phyloP scores from a whole-genome alignment of 805 yeast species.

The Kazachstania taianensis region DNA sequence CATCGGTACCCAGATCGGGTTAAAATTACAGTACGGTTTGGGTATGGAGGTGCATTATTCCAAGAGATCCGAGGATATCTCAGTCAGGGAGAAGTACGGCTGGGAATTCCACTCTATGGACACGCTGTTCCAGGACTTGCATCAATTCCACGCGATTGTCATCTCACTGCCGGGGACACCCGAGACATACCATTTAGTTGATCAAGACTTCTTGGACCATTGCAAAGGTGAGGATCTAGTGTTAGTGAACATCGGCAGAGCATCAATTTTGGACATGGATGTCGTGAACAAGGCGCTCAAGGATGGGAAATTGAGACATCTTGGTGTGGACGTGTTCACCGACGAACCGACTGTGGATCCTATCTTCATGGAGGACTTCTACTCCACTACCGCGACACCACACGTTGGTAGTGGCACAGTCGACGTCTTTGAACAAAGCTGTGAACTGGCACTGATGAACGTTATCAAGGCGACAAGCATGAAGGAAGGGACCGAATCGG shows the following conservation, averaged over 20 bases:
- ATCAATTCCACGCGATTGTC: slow-evolving; percentile 41
- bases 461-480: slow-evolving; percentile 9
- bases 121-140: slow-evolving; percentile 18
- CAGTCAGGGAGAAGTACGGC: slow-evolving; percentile 19
- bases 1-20: slow-evolving; percentile 47
- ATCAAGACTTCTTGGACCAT: slow-evolving; percentile 31
- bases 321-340: slow-evolving; percentile 54
- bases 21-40: slow-evolving; percentile 35
- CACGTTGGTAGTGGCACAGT: slow-evolving; percentile 52
- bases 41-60: slow-evolving; percentile 53
- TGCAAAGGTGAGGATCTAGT: slow-evolving; percentile 16
- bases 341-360: slow-evolving; percentile 38
- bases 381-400: slow-evolving; percentile 42
- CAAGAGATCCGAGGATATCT: slow-evolving; percentile 32
- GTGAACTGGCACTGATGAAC: slow-evolving; percentile 25
- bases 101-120: slow-evolving; percentile 31
- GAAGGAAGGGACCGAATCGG: no score
- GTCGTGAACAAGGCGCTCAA: slow-evolving; percentile 37
- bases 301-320: slow-evolving; percentile 39
- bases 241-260: slow-evolving; percentile 53
- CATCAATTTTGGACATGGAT: slow-evolving; percentile 42
- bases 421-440: slow-evolving; percentile 36
- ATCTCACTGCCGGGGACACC: slow-evolving; percentile 49
- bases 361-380: slow-evolving; percentile 4
- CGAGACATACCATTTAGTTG: slow-evolving; percentile 40